Base-by-base conservation (phyloP, 2,329 filamentous ascomycete species). In the Fusarium agapanthi region DNA sequence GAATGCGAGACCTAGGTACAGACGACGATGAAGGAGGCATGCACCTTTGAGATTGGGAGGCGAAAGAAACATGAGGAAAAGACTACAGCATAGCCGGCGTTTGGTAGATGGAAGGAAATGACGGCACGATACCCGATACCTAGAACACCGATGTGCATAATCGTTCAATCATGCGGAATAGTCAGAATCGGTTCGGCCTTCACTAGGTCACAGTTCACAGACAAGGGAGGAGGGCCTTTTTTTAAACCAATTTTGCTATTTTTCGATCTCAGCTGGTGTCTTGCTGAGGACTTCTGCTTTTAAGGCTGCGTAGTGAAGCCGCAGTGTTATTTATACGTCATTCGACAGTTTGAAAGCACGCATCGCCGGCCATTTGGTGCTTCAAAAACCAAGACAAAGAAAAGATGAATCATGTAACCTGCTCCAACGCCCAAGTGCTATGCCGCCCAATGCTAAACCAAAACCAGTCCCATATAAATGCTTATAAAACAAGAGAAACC, bases 11-110 rank as follows among this genome's bases (percentile, higher is more conserved):
- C 12, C 76, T 86, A 30, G 83, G 78, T 18, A 80, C 80, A 9
- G 84, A 85, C 6, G 84, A 84, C 28, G 77, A 84, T 18, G 86
- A 90, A 8, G 88, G 86, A 26, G 90, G 91, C 3, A 84, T 93
- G 83, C 89, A 93, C 81, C 80, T 93, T 50, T 92, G 79, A 72
- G 22, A 40, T 34, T 37, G 14, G 6, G 28, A 26, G 16, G 37
- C 43, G 13, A 41, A 38, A 18, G 48, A 45, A 41, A 50, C 26
- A 60, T 34, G 51, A 44, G 41, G 56, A 6, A 10, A 32, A 32
- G 12, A 24, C 28, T 43, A 68, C 66, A 61, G 48, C 60, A 73
- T 73, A 43, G 63, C 61, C 71, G 75, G 77, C 77, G 76, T 80
- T 80, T 69, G 64, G 68, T 47, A 54, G 53, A 67, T 55, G 71